phyloP scores from a whole-genome alignment of 495 filamentous ascomycete genomes.

The Cudoniella acicularis region DNA sequence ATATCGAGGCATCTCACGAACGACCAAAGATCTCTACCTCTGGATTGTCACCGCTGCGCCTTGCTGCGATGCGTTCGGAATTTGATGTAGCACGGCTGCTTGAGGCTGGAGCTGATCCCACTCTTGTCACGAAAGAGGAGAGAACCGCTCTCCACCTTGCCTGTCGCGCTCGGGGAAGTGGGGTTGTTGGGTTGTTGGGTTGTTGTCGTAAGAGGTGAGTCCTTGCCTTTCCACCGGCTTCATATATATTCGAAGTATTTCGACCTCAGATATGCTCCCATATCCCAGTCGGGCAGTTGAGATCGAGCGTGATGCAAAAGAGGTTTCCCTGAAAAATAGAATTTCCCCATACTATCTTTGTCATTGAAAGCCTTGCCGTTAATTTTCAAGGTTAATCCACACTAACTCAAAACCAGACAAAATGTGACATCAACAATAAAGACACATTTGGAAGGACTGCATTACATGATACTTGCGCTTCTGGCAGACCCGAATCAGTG shows the following conservation, averaged over 20 bases:
- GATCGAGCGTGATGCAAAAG: no score
- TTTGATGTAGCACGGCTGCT: slow-evolving; percentile 28
- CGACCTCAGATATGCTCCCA: no score
- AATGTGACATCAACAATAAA: slow-evolving; percentile 21
- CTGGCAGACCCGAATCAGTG: slow-evolving; percentile 36
- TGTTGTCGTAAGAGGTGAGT: no score
- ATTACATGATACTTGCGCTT: slow-evolving; percentile 36
- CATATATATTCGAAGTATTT: no score
- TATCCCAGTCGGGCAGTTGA: no score
- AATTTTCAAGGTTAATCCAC: no score
- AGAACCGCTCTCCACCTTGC: slow-evolving; percentile 40
- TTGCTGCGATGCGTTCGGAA: slow-evolving; percentile 34
- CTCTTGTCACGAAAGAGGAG: slow-evolving; percentile 26
- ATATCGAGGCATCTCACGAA: neutral
- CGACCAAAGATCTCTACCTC: neutral
- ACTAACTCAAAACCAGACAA: neutral
- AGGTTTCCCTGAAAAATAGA: no score
- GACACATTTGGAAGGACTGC: slow-evolving; percentile 27
- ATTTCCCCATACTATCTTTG: no score
- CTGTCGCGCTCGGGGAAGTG: slow-evolving; percentile 30
- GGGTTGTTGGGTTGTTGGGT: slow-evolving; percentile 32
- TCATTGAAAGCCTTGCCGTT: neutral
- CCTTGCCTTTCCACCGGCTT: no score
- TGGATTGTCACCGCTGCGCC: slow-evolving; percentile 27
- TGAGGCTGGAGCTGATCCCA: slow-evolving; percentile 30